Percentiles rank a stretch among this genome's conserved stretches.
phyloP scores from a whole-genome alignment of 495 filamentous ascomycete species.

The Hypoxylon perforatum region DNA sequence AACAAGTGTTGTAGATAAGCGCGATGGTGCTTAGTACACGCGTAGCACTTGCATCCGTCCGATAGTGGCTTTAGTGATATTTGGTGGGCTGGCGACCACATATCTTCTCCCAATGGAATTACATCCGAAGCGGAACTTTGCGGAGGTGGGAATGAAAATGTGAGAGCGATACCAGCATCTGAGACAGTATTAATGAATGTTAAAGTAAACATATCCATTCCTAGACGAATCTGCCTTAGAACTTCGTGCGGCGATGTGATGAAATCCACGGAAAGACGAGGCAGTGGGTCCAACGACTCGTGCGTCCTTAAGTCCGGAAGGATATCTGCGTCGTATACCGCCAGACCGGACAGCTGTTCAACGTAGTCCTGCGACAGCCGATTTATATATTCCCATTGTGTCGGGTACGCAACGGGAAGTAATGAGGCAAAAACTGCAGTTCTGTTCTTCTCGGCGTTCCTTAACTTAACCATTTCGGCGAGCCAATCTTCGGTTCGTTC shows the following conservation, averaged over 20 bases:
- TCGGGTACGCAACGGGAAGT: slow-evolving; percentile 76
- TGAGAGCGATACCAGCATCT: slow-evolving; percentile 86
- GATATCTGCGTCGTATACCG: slow-evolving; percentile 81
- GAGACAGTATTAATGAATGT: slow-evolving; percentile 78
- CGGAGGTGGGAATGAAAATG: slow-evolving; percentile 76
- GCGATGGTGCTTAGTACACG: slow-evolving; percentile 84
- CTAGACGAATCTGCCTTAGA: slow-evolving; percentile 75
- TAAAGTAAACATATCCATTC: slow-evolving; percentile 81
- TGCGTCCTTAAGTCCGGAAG: slow-evolving; percentile 69
- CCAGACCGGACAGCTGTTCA: slow-evolving; percentile 75
- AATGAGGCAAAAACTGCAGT: slow-evolving; percentile 79
- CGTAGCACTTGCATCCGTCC: slow-evolving; percentile 77
- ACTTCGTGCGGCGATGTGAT: slow-evolving; percentile 77
- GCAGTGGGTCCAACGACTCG: slow-evolving; percentile 65
- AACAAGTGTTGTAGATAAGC: slow-evolving; percentile 91
- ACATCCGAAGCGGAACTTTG: neutral
- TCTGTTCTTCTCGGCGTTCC: slow-evolving; percentile 48
- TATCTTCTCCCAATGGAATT: slow-evolving; percentile 75
- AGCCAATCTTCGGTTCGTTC: slow-evolving; percentile 84
- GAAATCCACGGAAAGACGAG: slow-evolving; percentile 76
- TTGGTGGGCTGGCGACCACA: slow-evolving; percentile 72
- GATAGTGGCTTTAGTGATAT: slow-evolving; percentile 68
- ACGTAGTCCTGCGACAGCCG: slow-evolving; percentile 65
- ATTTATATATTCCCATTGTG: slow-evolving; percentile 81
- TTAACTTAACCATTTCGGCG: slow-evolving; percentile 63